These are phyloP conservation scores for Lactuca saligna DNA, from an alignment of 129 eudicot species.

Conservation along the genomic window DNA sequence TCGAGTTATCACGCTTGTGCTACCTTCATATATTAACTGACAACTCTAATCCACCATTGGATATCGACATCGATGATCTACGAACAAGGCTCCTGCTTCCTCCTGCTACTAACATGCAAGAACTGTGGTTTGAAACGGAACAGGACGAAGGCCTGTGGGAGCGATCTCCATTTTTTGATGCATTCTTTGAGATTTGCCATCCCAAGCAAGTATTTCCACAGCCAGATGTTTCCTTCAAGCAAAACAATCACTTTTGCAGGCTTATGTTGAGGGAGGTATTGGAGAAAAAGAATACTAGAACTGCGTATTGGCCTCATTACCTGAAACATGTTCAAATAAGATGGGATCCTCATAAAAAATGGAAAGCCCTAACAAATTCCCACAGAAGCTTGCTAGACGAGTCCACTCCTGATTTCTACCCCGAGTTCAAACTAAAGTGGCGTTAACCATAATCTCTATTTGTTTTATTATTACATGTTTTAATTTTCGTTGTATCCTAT, in stretches of 20 bases:
- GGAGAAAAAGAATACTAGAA: neutral
- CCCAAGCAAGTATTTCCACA: neutral
- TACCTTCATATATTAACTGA: neutral
- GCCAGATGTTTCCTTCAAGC: neutral
- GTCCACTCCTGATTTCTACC: neutral
- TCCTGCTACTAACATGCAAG: neutral
- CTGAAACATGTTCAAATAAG: neutral
- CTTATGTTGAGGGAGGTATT: neutral
- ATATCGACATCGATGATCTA: conserved; percentile 1
- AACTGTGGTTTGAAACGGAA: neutral
- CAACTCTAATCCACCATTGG: neutral
- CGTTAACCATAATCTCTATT: neutral
- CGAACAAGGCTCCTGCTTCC: neutral
- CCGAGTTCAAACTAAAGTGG: conserved; percentile 1
- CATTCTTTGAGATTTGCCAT: neutral
- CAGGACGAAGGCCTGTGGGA: neutral
- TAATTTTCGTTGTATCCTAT: too few relatives aligned
- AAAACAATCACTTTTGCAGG: neutral
- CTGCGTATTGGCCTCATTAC: neutral
- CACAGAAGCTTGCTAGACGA: neutral
- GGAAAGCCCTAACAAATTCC: neutral
- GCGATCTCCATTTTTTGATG: neutral
- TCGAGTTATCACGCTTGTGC: neutral
- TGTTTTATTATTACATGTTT: too few relatives aligned
- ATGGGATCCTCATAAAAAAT: neutral